These are phyloP conservation scores for Poronia punctata DNA, from an alignment of 495 filamentous ascomycete genomes.

Conservation along the genomic window DNA sequence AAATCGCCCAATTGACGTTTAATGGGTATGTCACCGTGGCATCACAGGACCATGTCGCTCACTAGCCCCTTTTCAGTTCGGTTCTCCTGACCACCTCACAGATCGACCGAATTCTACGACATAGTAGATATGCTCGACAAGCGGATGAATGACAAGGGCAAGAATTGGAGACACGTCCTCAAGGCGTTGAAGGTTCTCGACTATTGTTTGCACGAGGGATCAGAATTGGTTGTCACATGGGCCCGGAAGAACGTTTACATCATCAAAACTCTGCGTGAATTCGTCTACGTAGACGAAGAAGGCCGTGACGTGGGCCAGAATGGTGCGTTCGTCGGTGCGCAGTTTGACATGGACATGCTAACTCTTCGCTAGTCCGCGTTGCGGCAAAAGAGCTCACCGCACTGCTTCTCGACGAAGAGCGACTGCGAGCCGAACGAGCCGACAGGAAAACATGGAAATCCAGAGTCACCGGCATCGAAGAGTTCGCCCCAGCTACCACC, in stretches of 20 bases:
- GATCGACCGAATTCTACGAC: conserved; percentile 96
- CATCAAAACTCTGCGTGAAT: conserved; percentile 96
- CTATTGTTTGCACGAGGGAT: conserved; percentile 97
- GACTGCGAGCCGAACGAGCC: conserved; percentile 80
- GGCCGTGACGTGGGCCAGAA: conserved; percentile 92
- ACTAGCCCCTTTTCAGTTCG: conserved; percentile 1
- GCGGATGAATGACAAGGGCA: conserved; percentile 97
- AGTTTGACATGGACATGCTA: conserved; percentile 1
- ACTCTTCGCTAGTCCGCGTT: conserved; percentile 65
- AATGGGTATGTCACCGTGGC: conserved; percentile 63
- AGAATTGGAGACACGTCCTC: conserved; percentile 98
- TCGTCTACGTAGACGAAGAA: conserved; percentile 92
- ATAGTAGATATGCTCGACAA: conserved; percentile 99
- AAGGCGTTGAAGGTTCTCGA: conserved; percentile 97
- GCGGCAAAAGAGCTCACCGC: conserved; percentile 94
- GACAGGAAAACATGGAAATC: conserved; percentile 97
- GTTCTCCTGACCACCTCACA: conserved; percentile 28
- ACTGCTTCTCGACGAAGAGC: conserved; percentile 91
- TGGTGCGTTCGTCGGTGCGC: conserved; percentile 42
- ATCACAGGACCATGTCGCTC: too few species aligned
- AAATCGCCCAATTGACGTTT: conserved; percentile 95
- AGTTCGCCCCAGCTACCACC: conserved; percentile 47
- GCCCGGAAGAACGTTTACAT: conserved; percentile 96
- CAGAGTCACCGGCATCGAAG: conserved; percentile 86
- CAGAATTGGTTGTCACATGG: conserved; percentile 95